Evolutionary conservation across 345 rosid genomes (phyloP), one percentile per base, ranked within the genome.

Genomic region (Bruguiera sexangula): DNA sequence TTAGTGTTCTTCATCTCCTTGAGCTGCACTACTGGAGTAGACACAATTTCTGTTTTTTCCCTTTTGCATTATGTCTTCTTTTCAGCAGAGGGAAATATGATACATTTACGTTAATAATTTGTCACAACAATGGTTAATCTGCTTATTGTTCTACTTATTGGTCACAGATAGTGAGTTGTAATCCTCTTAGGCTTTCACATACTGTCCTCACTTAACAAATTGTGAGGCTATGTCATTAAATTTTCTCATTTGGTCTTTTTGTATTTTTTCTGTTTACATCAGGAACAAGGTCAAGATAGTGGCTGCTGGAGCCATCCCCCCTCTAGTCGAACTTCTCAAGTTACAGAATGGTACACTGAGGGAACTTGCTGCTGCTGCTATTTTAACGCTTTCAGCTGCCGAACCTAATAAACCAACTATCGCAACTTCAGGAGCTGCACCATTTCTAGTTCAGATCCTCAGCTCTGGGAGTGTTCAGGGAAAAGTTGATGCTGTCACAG

Each of bases 271-370:
- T 48, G 27, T 68, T 46, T 72, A 55, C 74, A 51, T 61, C 86
- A 90, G 96, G 75, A 90, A 88, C 80, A 90, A 90, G 84, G 81
- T 85, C 63, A 82, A 81, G 75, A 90, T 88, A 68, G 96, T 81
- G 66, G 78, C 82, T 21, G 88, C 87, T 0, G 96, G 96, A 13
- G 96, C 89, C 5, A 53, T 88, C 65, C 88, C 91, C 37, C 91
- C 89, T 46, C 89, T 90, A 29, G 83, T 82, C 57, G 87, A 82
- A 73, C 85, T 90, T 72, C 88, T 90, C 68, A 86, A 80, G 75
- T 77, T 85, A 34, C 83, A 85, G 27, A 76, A 79, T 31, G 73
- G 81, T 32, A 80, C 72, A 72, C 73, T 90, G 46, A 68, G 91
- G 39, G 96, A 89, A 79, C 72, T 87, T 43, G 93, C 91, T 1